Evolutionary conservation across 768 basidiomycete species (phyloP).

Genomic region (Russula lepida): DNA sequence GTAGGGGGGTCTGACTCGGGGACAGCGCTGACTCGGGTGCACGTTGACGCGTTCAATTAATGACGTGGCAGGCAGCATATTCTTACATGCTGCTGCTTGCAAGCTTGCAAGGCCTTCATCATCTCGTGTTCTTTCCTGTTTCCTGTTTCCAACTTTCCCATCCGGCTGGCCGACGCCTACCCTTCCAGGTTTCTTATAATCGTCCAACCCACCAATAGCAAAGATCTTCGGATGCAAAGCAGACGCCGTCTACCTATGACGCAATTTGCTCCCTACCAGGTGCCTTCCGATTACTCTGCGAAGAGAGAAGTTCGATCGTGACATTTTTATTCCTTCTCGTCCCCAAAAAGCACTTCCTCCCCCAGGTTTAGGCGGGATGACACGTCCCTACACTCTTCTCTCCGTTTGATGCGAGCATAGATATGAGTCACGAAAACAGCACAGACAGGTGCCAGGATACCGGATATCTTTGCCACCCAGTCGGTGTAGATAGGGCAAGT

Average conservation of each 20-base stretch:
- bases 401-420: neutral
- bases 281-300: neutral
- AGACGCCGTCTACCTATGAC: neutral
- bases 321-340: neutral
- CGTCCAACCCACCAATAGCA: too few species aligned
- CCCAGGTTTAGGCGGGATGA: neutral
- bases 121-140: too few species aligned
- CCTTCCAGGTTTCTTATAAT: neutral
- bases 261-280: neutral
- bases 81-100: too few species aligned
- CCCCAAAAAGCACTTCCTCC: neutral
- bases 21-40: too few species aligned
- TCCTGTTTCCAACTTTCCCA: too few species aligned
- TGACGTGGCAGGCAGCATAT: too few species aligned
- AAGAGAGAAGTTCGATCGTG: neutral
- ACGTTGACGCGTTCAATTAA: too few species aligned
- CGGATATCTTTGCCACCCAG: neutral
- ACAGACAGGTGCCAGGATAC: neutral
- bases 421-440: neutral
- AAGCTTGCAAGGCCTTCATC: too few species aligned
- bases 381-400: neutral
- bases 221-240: too few species aligned
- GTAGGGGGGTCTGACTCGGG: too few species aligned
- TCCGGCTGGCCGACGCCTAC: too few species aligned
- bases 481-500: neutral